Evolutionary conservation across 441 rosid genomes (phyloP), one percentile per base, ranked within the genome.

Genomic region (Syzygium syzygioides): DNA sequence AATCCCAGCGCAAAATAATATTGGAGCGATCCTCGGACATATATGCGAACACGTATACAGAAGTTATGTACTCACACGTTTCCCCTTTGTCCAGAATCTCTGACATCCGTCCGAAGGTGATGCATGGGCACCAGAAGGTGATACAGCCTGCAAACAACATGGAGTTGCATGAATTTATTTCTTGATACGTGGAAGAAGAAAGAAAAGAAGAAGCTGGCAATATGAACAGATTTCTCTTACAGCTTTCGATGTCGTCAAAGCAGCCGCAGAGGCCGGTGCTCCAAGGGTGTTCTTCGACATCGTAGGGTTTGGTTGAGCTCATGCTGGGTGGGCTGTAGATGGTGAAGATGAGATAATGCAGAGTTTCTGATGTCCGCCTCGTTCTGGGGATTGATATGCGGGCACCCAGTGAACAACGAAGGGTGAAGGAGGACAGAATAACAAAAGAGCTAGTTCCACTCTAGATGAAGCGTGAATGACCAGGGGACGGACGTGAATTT

Each of bases 111-210:
- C 90, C 90, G 62, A 89, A 89, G 88, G 90, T 87, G 6, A 86
- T 59, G 64, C 90, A 87, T 32, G 90, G 90, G 50, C 90, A 89
- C 87, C 90, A 89, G 80, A 55, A 83, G 55, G 90, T 79, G 19
- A 87, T 28, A 85, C 90, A 89, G 83, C 86, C 89, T 30, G 90
- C 28, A n/a, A 45, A 12, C 86, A 85, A 53, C 60, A 53, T 57
- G 56, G 56, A 54, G 48, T 68, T 34, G 79, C 14, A 37, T 19
- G 79, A 48, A 11, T 10, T 71, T 71, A 34, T 71, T 37, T 26
- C 50, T 71, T 20, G 28, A 37, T 37, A 10, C 1, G 0, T 0
- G 50, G 50, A 71, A 71, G 80, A 11, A 41, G 37, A 68, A 23
- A 14, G 0, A 26, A 71, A 23, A 71, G 41, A 68, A 71, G 80